Conservation (phyloP, 352 stramenopile genomes). For the Phytophthora cactorum region DNA sequence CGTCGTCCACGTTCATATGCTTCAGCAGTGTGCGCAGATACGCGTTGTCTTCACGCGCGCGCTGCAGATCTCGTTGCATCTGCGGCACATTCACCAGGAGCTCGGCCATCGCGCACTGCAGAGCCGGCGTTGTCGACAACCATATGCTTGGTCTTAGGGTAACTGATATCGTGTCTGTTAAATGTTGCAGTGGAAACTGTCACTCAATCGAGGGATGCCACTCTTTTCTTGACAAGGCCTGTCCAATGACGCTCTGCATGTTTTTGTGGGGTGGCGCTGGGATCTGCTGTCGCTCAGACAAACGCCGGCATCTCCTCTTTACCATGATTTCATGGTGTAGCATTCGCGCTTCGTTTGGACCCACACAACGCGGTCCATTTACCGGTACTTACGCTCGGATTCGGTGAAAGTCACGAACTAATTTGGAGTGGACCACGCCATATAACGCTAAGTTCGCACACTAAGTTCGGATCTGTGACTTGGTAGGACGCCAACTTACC, state of each 20-base stretch:
- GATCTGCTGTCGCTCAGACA: slow-evolving; percentile 22
- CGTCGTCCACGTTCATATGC: slow-evolving; percentile 21
- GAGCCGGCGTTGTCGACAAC: not conserved
- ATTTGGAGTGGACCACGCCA: slow-evolving; percentile 17
- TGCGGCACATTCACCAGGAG: slow-evolving; percentile 30
- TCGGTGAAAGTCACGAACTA: not conserved
- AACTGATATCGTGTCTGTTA: slow-evolving; percentile 6
- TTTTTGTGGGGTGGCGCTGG: slow-evolving; percentile 19
- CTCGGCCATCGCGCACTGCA: slow-evolving; percentile 23
- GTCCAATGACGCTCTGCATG: slow-evolving; percentile 14
- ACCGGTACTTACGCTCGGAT: no score
- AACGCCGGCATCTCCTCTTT: not conserved
- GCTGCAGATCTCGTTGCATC: slow-evolving; percentile 42
- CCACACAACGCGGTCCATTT: no score
- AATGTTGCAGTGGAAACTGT: not conserved
- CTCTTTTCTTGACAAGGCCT: not conserved
- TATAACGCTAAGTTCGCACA: slow-evolving; percentile 8
- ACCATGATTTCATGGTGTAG: not conserved
- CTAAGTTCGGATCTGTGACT: slow-evolving; percentile 27
- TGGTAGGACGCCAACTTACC: slow-evolving; percentile 22
- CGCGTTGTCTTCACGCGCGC: slow-evolving; percentile 36
- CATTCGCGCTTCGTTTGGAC: not conserved
- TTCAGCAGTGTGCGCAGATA: slow-evolving; percentile 32
- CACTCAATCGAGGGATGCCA: not conserved
- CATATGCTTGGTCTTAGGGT: slow-evolving; percentile 1